Percentiles rank a stretch among this genome's conserved stretches.
Evolutionary conservation across 2,329 filamentous ascomycete species (phyloP).

Genomic region (Aureobasidium uvarum): DNA sequence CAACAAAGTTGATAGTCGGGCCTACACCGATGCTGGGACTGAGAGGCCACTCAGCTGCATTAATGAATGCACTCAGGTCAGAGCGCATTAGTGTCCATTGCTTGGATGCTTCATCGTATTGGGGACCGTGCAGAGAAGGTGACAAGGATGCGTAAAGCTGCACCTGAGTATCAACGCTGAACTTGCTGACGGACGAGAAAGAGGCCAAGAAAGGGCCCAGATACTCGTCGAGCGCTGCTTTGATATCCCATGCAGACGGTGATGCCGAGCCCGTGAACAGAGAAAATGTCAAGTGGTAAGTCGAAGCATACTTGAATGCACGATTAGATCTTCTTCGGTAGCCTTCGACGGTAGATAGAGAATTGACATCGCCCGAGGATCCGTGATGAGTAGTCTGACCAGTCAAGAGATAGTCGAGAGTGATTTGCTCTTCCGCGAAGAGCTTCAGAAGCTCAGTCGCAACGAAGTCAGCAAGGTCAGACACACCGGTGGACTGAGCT

Average conservation of each 20-base stretch:
- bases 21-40: constrained; percentile 90
- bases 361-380: neutral
- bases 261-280: constrained; percentile 76
- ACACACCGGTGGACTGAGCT: constrained; percentile 63
- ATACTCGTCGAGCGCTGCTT: constrained; percentile 74
- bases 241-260: constrained; percentile 90
- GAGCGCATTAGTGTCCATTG: constrained; percentile 74
- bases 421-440: constrained; percentile 85
- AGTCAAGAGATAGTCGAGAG: constrained; percentile 53
- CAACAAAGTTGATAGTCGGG: constrained; percentile 92
- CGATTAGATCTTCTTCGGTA: constrained; percentile 66
- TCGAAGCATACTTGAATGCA: constrained; percentile 86
- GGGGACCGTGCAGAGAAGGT: constrained; percentile 59
- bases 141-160: constrained; percentile 80
- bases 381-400: neutral
- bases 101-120: constrained; percentile 53
- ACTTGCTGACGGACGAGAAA: constrained; percentile 82
- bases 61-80: constrained; percentile 91
- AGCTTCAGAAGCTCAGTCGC: constrained; percentile 72
- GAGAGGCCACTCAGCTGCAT: constrained; percentile 95
- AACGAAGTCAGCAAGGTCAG: constrained; percentile 67
- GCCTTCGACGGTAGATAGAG: neutral
- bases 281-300: constrained; percentile 94
- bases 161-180: constrained; percentile 93
- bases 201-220: constrained; percentile 77